phyloP scores from a whole-genome alignment of 2,329 filamentous ascomycete genomes.

The Verticillium klebahnii region DNA sequence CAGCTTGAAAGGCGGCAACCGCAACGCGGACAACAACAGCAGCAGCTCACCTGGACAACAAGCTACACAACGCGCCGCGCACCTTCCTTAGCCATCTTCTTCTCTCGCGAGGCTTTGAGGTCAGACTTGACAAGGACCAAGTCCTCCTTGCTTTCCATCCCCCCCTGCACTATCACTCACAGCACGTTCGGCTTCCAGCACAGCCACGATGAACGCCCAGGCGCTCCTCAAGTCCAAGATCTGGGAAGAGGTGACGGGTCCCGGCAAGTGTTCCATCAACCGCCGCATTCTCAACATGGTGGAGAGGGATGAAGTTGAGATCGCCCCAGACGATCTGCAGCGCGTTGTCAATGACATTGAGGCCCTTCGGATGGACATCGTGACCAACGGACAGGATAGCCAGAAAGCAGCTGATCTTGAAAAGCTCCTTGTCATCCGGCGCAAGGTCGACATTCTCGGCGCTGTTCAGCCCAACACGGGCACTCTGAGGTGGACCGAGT shows the following conservation, averaged over 20 bases:
- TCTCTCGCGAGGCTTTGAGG: no score
- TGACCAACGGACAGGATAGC: not conserved
- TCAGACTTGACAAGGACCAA: no score
- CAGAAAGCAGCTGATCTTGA: not conserved
- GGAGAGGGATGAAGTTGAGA: not conserved
- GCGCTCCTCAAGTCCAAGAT: not conserved
- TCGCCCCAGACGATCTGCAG: not conserved
- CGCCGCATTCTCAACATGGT: not conserved
- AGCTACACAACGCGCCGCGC: no score
- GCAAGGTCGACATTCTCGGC: not conserved
- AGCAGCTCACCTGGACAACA: no score
- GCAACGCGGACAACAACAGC: no score
- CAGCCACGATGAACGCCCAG: not conserved
- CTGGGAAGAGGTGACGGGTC: not conserved
- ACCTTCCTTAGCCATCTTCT: no score
- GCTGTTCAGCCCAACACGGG: not conserved
- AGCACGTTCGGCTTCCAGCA: no score
- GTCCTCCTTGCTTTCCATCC: no score
- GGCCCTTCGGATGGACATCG: not conserved
- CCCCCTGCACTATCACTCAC: no score
- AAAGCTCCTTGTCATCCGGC: not conserved
- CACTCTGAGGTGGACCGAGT: not conserved
- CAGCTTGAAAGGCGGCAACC: no score
- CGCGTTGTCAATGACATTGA: not conserved
- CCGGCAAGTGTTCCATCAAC: not conserved